These are phyloP conservation scores for Aspergillus homomorphus DNA, from an alignment of 495 filamentous ascomycete genomes.

Conservation along the genomic window DNA sequence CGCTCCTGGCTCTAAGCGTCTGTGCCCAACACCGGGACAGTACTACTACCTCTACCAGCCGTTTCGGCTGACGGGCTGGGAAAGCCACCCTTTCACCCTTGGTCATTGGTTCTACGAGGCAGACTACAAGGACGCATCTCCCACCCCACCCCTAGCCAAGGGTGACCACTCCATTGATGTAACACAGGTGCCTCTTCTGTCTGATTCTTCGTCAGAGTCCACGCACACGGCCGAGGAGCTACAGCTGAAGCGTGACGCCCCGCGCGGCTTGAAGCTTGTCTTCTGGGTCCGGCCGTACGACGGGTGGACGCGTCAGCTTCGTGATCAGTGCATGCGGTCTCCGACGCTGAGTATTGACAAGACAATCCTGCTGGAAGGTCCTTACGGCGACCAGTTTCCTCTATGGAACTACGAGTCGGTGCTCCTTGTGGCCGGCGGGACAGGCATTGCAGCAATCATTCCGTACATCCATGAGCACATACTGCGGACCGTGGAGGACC, in stretches of 20 bases:
- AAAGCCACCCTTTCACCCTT: conserved; percentile 60
- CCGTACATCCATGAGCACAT: conserved; percentile 50
- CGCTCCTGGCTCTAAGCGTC: conserved; percentile 26
- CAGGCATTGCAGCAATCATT: conserved; percentile 54
- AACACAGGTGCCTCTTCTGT: conserved; percentile 34
- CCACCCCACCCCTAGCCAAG: conserved; percentile 5
- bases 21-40: conserved; percentile 45
- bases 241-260: background rate
- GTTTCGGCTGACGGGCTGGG: conserved; percentile 48
- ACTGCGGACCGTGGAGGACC: conserved; percentile 14
- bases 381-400: conserved; percentile 52
- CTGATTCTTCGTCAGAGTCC: conserved; percentile 12
- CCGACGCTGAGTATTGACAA: conserved; percentile 16
- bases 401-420: conserved; percentile 50
- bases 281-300: conserved; percentile 50
- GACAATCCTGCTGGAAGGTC: conserved; percentile 53
- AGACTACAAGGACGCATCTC: background rate
- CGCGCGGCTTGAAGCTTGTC: conserved; percentile 21
- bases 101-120: conserved; percentile 40
- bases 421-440: conserved; percentile 58
- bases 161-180: conserved; percentile 16
- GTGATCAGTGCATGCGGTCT: conserved; percentile 33
- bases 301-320: conserved; percentile 47
- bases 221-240: background rate
- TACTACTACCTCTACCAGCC: conserved; percentile 59